These are phyloP conservation scores for Fusarium secorum DNA, from an alignment of 2,329 filamentous ascomycete species.

Conservation along the genomic window DNA sequence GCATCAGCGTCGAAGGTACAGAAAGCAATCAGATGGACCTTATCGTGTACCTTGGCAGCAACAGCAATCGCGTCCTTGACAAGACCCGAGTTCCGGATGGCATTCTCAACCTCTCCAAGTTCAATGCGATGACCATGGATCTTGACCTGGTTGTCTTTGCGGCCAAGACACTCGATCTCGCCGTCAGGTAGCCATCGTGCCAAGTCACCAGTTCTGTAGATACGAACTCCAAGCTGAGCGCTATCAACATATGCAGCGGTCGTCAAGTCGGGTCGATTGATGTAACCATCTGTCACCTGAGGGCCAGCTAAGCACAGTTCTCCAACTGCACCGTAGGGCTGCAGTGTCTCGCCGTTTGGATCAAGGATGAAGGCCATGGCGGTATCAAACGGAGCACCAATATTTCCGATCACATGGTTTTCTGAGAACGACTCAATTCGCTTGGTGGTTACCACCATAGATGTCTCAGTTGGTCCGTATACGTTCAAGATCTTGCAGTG, in stretches of 20 bases:
- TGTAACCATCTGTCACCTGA: neutral
- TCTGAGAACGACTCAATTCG: neutral
- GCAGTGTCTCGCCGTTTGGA: neutral
- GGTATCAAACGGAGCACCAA: neutral
- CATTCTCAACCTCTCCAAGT: constrained; percentile 40
- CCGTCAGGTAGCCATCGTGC: constrained; percentile 29
- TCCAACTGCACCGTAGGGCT: neutral
- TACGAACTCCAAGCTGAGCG: neutral
- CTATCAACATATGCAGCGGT: neutral
- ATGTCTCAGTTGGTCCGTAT: neutral
- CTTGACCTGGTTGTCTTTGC: constrained; percentile 42
- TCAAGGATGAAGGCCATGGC: neutral
- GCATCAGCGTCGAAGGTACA: neutral
- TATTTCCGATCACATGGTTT: neutral
- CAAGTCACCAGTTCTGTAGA: constrained; percentile 30
- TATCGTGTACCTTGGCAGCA: neutral
- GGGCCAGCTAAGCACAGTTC: neutral
- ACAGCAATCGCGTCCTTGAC: neutral
- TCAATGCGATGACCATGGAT: constrained; percentile 41
- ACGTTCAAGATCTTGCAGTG: neutral
- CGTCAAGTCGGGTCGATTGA: neutral
- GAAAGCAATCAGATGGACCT: neutral
- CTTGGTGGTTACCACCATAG: neutral
- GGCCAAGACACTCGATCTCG: constrained; percentile 28
- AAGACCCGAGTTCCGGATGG: neutral